Evolutionary conservation across 1,284 basidiomycete genomes (phyloP), one percentile per base, ranked within the genome.

Genomic region (Leccinum griseonigrum): DNA sequence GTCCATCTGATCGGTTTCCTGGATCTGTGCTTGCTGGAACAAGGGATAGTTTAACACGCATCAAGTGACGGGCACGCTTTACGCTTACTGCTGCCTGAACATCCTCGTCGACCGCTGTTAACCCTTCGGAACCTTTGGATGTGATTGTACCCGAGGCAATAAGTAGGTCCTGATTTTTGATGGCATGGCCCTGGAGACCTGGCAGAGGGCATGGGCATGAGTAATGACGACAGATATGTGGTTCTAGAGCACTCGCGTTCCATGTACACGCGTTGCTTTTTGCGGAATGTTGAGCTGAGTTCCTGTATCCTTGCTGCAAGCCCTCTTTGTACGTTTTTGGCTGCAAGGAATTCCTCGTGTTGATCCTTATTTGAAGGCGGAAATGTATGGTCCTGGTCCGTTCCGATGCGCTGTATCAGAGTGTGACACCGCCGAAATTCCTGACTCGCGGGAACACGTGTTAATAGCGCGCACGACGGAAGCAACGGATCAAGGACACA

Each of bases 231-330:
- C 51, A 56, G 31, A 60, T 46, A 28, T 10, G 56, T 9, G 6
- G n/a, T 26, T 52, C 26, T 26, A 38, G 54, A 57, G 43, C 54
- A 85, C 96, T 79, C 72, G 97, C 96, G 94, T 77, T 97, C 92
- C 87, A 99, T 91, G 77, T 99, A 99, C 34, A 96, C 90, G 60
- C 93, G 87, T 77, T 99, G 97, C 79, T 97, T 98, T 81, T 97
- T 98, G 63, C 97, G 85, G 74, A 99, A 99, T n/a, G 88, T 81
- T 22, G 90, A 91, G 69, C 93, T 96, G 56, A 96, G 81, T 68
- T 95, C 93, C 79, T 99, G 97, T 10, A 98, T 88, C 72, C 95
- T 92, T 28, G 93, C 94, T 22, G 97, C 97, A 43, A 99, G 85
- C 11, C 91, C 96, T 34, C 95, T 88, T 76, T 99, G 97, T n/a